Evolutionary conservation across 2,329 filamentous ascomycete genomes (phyloP), one percentile per base, ranked within the genome.

Genomic region (Aspergillus sclerotialis): DNA sequence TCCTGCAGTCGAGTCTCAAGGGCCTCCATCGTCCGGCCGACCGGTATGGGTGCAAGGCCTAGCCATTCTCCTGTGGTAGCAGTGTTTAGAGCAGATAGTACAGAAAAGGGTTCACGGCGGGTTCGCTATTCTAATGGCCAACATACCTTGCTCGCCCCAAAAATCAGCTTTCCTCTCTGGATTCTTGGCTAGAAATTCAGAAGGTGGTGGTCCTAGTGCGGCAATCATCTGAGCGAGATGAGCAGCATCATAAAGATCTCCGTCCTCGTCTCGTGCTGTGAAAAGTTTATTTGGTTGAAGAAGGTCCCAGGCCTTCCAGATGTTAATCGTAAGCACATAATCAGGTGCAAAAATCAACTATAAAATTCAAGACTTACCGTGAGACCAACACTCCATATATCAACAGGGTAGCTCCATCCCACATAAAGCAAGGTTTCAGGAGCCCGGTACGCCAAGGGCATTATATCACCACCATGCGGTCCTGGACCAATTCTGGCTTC

Each of bases 151-250:
- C 6, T 57, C 45, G 2, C 58, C 47, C 38, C 65, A 68, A 43
- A 64, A 68, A 8, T 49, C 45, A 4, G 47, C 60, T 14, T 30
- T 43, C 11, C 44, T 46, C 5, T 58, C 56, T 7, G 36, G 43
- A 4, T 45, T 37, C 33, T 30, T 46, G 4, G 37, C 43, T n/a
- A 64, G 46, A 5, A 68, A 53, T 0, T 45, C 42, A 10, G 47
- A 36, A 2, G 66, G 64, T 8, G 67, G 66, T 8, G 51, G 52
- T 0, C 67, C 67, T 8, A 72, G 50, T 0, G 68, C 39, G 3
- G 51, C 56, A 19, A 67, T 58, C 0, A 72, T 57, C 38, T 71
- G 61, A 1, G 68, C 64, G 8, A 72, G 55, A 44, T 68, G 65
- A 1, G 61, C 52, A 16, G 58, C 61, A 10, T 58, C 50, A 28